Evolutionary conservation across 129 eudicot species (phyloP).

Genomic region (Flaveria linearis): DNA sequence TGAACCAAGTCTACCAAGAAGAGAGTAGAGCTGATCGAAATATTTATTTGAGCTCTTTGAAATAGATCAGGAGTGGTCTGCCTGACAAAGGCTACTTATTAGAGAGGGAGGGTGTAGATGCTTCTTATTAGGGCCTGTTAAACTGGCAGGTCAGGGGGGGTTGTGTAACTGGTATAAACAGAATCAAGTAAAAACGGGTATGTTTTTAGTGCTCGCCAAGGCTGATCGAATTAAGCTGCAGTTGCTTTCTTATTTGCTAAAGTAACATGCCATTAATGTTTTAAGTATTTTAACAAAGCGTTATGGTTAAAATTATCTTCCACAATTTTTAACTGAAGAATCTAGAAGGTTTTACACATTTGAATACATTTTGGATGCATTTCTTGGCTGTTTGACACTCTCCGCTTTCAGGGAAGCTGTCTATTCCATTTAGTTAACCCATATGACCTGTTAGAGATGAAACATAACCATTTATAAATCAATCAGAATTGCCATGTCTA

Average conservation of each 20-base stretch:
- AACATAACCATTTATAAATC: background rate
- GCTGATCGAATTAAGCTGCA: background rate
- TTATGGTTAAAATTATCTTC: background rate
- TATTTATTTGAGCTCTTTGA: too few relatives aligned
- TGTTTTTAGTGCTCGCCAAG: background rate
- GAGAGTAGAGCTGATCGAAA: too few relatives aligned
- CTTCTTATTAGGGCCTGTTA: too few relatives aligned
- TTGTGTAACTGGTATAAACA: background rate
- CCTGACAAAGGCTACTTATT: background rate
- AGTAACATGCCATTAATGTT: background rate
- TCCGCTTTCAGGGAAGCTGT: background rate
- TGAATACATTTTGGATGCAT: constrained; percentile 6
- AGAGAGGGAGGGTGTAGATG: background rate
- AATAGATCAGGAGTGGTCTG: too few relatives aligned
- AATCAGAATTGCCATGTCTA: background rate
- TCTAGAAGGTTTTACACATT: background rate
- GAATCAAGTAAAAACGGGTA: background rate
- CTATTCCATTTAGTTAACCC: background rate
- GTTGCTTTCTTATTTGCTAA: background rate
- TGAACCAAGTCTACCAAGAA: too few relatives aligned
- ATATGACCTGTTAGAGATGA: background rate
- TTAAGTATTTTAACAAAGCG: background rate
- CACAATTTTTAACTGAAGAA: background rate
- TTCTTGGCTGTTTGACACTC: background rate
- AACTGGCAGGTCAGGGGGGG: background rate